phyloP scores from a whole-genome alignment of 1,284 basidiomycete genomes.

The Rhodotorula glutinis region DNA sequence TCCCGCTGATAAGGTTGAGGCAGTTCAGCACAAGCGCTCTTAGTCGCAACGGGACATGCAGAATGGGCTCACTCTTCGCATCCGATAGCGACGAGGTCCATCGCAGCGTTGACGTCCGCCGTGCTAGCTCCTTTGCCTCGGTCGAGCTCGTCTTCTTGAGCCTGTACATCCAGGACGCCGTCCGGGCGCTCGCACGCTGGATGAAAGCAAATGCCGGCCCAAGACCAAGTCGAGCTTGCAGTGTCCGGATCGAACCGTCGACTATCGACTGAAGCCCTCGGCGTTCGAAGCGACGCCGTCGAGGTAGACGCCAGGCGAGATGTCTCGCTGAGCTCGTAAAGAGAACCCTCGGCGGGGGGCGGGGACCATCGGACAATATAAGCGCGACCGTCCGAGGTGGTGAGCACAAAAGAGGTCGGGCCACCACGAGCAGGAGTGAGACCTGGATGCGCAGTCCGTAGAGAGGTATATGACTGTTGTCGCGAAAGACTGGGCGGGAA shows the following conservation, averaged over 20 bases:
- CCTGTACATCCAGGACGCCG: constrained; percentile 1
- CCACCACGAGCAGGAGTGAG: constrained; percentile 11
- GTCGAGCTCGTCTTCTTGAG: constrained; percentile 28
- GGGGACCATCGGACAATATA: constrained; percentile 46
- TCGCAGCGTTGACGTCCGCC: constrained; percentile 12
- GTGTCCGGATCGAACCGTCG: background rate
- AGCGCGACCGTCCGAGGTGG: constrained; percentile 50
- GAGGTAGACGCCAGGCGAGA: background rate
- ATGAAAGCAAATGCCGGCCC: constrained; percentile 56
- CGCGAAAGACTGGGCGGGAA: background rate
- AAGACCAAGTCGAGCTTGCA: constrained; percentile 57
- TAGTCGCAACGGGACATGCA: background rate
- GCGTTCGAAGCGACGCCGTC: constrained; percentile 5
- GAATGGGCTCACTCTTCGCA: constrained; percentile 30
- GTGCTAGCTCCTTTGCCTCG: constrained; percentile 24
- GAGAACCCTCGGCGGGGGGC: constrained; percentile 16
- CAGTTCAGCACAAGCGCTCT: too few species aligned
- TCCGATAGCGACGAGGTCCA: constrained; percentile 33
- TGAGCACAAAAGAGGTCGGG: constrained; percentile 47
- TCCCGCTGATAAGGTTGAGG: constrained; percentile 39
- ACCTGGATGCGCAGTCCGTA: background rate
- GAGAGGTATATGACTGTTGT: background rate
- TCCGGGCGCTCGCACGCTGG: background rate
- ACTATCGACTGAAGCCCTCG: background rate
- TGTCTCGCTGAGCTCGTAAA: background rate